A percentile compares a stretch with the other conserved stretches of the same genome.
These are phyloP conservation scores for Lactarius hatsudake DNA, from an alignment of 768 basidiomycete species.

Conservation along the genomic window DNA sequence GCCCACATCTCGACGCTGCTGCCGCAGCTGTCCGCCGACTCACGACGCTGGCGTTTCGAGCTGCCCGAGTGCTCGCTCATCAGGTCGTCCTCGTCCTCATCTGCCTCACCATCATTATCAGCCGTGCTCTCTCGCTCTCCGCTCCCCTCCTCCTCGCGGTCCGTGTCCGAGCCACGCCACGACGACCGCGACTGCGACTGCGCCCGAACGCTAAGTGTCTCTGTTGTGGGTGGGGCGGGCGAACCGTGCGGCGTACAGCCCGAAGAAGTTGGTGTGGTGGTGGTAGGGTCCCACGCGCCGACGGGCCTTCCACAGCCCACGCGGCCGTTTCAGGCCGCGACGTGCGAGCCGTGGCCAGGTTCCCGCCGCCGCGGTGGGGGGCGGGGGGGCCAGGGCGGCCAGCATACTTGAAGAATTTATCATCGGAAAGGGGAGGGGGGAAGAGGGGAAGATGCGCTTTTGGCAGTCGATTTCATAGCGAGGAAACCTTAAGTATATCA, in stretches of 20 bases:
- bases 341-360: conserved; percentile 19
- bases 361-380: conserved; percentile 5
- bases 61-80: conserved; percentile 28
- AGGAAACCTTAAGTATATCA: conserved; percentile 23
- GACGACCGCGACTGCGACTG: background rate
- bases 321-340: conserved; percentile 20
- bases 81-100: conserved; percentile 26
- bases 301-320: conserved; percentile 23
- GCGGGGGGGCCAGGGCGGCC: conserved; percentile 2
- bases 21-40: conserved; percentile 20
- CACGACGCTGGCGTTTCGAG: conserved; percentile 32
- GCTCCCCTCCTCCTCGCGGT: conserved; percentile 7
- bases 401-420: conserved; percentile 14
- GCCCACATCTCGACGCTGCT: conserved; percentile 25
- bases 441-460: background rate
- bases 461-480: conserved; percentile 16
- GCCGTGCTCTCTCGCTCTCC: background rate
- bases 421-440: conserved; percentile 1
- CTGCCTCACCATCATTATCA: conserved; percentile 1
- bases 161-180: conserved; percentile 13
- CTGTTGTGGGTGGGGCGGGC: background rate
- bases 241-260: background rate
- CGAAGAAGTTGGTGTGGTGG: background rate
- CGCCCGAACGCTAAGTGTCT: background rate
- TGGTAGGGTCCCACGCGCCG: conserved; percentile 13